These are phyloP conservation scores for Spergularia marina DNA, from an alignment of 148 eudicot species.

Conservation along the genomic window DNA sequence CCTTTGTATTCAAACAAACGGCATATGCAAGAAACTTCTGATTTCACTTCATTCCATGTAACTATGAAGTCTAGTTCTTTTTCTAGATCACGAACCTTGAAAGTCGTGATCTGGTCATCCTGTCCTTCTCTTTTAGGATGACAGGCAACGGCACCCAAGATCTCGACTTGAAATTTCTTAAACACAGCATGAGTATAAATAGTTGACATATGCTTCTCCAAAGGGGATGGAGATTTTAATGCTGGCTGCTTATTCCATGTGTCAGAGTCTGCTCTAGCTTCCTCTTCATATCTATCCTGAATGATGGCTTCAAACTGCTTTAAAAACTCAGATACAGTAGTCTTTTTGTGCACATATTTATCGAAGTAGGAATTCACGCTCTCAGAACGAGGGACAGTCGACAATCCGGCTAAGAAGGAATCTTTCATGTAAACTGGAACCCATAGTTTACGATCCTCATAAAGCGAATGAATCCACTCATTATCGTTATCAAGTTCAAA, in stretches of 20 bases:
- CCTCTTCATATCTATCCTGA: conserved; percentile 95
- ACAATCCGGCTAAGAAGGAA: conserved; percentile 81
- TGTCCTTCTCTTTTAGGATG: conserved; percentile 67
- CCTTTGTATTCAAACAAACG: conserved; percentile 89
- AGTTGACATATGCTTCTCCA: conserved; percentile 80
- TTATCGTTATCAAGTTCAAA: conserved; percentile 63
- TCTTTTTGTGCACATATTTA: conserved; percentile 89
- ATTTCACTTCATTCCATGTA: conserved; percentile 59
- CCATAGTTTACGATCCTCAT: conserved; percentile 72
- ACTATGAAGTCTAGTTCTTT: conserved; percentile 65
- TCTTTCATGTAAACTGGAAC: conserved; percentile 70
- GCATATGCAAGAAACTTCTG: conserved; percentile 79
- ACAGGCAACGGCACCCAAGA: conserved; percentile 90
- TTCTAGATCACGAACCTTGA: conserved; percentile 70
- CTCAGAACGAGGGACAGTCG: conserved; percentile 68
- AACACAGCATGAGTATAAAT: conserved; percentile 76
- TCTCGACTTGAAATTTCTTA: conserved; percentile 84
- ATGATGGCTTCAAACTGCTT: conserved; percentile 70
- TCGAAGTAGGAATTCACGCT: conserved; percentile 88
- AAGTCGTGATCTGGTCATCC: conserved; percentile 51
- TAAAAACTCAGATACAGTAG: conserved; percentile 72
- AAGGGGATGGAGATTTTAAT: conserved; percentile 89
- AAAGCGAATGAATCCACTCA: conserved; percentile 64
- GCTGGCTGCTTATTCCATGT: conserved; percentile 82
- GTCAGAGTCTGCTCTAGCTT: conserved; percentile 85